phyloP scores from a whole-genome alignment of 169 alveolate species.

The Cardiosporidium cionae region DNA sequence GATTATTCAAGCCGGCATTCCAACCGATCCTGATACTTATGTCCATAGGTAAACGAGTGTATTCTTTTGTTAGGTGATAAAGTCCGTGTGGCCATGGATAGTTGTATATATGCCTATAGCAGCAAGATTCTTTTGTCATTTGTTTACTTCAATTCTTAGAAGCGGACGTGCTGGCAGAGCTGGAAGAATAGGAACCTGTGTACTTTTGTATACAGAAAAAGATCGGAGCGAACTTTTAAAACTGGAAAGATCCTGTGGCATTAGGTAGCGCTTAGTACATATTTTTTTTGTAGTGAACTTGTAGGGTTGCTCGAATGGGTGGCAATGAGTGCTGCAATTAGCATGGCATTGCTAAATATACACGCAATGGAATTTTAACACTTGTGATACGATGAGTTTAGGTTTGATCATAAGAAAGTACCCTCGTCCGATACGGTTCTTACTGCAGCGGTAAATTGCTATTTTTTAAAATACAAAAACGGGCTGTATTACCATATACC shows the following conservation, averaged over 20 bases:
- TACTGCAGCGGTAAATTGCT: neutral
- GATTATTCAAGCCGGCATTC: slow-evolving; percentile 79
- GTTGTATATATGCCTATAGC: neutral
- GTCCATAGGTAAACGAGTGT: slow-evolving; percentile 72
- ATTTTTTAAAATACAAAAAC: neutral
- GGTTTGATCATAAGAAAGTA: neutral
- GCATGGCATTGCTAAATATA: no score
- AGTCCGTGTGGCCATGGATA: neutral
- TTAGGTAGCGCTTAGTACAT: slow-evolving; percentile 2
- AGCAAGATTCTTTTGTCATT: neutral
- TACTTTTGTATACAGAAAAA: slow-evolving; percentile 5
- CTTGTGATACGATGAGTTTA: no score
- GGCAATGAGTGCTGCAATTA: no score
- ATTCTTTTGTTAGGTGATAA: neutral
- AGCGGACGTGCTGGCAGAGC: slow-evolving; percentile 92
- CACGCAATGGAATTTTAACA: no score
- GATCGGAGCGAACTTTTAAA: neutral
- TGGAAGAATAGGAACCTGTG: slow-evolving; percentile 60
- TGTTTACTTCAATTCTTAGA: slow-evolving; percentile 31
- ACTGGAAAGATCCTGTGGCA: slow-evolving; percentile 22
- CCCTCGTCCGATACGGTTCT: neutral
- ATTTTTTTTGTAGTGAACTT: no score
- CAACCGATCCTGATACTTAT: slow-evolving; percentile 64
- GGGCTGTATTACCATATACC: neutral
- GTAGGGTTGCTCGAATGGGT: no score